Evolutionary conservation across 345 rosid genomes (phyloP).

Genomic region (Erucastrum elatum): DNA sequence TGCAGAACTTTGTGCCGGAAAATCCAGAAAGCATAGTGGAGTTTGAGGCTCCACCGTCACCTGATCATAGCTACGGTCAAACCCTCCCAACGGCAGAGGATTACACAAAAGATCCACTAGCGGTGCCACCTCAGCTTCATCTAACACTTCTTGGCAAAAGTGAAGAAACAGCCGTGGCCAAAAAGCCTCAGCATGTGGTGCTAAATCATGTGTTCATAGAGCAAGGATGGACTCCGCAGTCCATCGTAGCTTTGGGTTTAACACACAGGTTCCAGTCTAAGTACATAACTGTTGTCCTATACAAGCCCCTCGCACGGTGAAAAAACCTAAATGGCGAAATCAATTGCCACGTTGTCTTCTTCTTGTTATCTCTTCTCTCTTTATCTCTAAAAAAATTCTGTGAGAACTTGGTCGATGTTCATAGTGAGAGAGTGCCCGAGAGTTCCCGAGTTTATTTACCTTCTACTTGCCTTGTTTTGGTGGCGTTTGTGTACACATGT

Average conservation of each 20-base stretch:
- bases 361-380: background rate
- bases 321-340: conserved; percentile 12
- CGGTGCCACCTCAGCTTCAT: conserved; percentile 74
- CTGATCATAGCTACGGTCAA: conserved; percentile 71
- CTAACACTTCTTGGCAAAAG: conserved; percentile 63
- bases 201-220: conserved; percentile 87
- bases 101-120: conserved; percentile 71
- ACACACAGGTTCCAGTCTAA: conserved; percentile 89
- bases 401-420: conserved; percentile 25
- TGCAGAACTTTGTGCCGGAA: conserved; percentile 78
- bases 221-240: conserved; percentile 76
- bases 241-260: conserved; percentile 76
- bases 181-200: conserved; percentile 79
- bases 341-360: conserved; percentile 12
- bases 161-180: conserved; percentile 41
- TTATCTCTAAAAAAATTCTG: background rate
- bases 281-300: conserved; percentile 85
- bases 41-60: conserved; percentile 82
- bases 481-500: conserved; percentile 29
- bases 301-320: conserved; percentile 72
- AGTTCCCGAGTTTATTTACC: conserved; percentile 15
- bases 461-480: conserved; percentile 8
- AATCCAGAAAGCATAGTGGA: conserved; percentile 71
- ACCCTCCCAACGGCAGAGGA: conserved; percentile 64
- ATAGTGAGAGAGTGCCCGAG: conserved; percentile 35